phyloP scores from a whole-genome alignment of 2,329 filamentous ascomycete genomes.

The Celoporthe dispersa region DNA sequence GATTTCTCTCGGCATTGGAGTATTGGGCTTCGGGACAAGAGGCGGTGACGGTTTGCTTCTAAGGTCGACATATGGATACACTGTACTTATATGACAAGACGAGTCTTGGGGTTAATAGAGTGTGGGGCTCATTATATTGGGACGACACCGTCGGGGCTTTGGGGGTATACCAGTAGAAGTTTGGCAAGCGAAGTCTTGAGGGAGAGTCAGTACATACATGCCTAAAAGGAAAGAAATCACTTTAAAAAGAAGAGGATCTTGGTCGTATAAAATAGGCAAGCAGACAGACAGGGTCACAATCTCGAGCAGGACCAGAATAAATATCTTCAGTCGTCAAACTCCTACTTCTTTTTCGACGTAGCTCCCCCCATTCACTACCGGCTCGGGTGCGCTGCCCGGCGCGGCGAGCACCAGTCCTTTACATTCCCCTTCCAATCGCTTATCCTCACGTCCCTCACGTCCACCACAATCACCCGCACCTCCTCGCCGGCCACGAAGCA shows the following conservation, averaged over 20 bases:
- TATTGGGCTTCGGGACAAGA: background rate
- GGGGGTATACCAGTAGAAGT: no score
- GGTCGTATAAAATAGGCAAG: background rate
- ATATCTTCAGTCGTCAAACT: background rate
- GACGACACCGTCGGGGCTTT: background rate
- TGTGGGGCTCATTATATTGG: background rate
- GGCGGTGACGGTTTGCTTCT: background rate
- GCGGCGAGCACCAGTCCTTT: conserved; percentile 69
- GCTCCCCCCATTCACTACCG: conserved; percentile 46
- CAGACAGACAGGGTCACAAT: background rate
- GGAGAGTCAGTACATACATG: background rate
- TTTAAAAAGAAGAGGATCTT: background rate
- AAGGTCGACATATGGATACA: background rate
- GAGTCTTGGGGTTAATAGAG: background rate
- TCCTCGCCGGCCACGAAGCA: conserved; percentile 81
- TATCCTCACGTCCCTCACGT: conserved; percentile 82
- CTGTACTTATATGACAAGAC: background rate
- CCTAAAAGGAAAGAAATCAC: background rate
- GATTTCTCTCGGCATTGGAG: conserved; percentile 3
- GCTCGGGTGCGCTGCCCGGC: conserved; percentile 33
- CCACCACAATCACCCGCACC: conserved; percentile 85
- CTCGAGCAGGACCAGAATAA: background rate
- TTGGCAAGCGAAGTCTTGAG: background rate
- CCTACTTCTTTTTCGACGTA: conserved; percentile 25
- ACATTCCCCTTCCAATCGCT: conserved; percentile 96